A percentile compares a stretch with the other conserved stretches of the same genome.
Evolutionary conservation across 768 basidiomycete genomes (phyloP).

Genomic region (Hygrophoropsis aurantiaca): DNA sequence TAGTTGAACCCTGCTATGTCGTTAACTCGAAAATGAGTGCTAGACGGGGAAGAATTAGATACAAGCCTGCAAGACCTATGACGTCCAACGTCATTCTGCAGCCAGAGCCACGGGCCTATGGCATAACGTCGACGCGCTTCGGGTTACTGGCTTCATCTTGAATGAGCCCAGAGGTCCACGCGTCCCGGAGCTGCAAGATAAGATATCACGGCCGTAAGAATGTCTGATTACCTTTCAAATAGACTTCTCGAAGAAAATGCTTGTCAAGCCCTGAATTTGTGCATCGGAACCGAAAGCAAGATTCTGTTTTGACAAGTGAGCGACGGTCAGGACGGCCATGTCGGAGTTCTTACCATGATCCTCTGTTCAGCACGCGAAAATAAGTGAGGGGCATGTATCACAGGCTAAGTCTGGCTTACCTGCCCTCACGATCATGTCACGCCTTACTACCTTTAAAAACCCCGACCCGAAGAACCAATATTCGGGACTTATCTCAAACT

Average conservation of each 20-base stretch:
- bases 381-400: background rate
- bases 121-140: conserved; percentile 21
- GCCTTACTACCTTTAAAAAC: no score
- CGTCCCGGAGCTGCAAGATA: conserved; percentile 40
- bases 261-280: conserved; percentile 53
- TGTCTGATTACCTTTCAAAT: conserved; percentile 37
- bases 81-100: conserved; percentile 33
- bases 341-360: background rate
- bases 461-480: no score
- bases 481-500: no score
- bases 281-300: conserved; percentile 59
- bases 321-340: background rate
- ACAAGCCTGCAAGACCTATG: conserved; percentile 33
- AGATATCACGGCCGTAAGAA: background rate
- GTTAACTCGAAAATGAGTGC: background rate
- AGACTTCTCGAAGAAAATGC: conserved; percentile 53
- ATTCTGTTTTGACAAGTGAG: conserved; percentile 37
- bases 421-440: no score
- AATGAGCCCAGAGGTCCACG: conserved; percentile 34
- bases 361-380: no score
- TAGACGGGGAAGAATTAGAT: background rate
- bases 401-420: conserved; percentile 6
- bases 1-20: conserved; percentile 34
- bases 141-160: conserved; percentile 15
- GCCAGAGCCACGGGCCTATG: no score